phyloP scores from a whole-genome alignment of 495 filamentous ascomycete species.

The Aspergillus steynii region DNA sequence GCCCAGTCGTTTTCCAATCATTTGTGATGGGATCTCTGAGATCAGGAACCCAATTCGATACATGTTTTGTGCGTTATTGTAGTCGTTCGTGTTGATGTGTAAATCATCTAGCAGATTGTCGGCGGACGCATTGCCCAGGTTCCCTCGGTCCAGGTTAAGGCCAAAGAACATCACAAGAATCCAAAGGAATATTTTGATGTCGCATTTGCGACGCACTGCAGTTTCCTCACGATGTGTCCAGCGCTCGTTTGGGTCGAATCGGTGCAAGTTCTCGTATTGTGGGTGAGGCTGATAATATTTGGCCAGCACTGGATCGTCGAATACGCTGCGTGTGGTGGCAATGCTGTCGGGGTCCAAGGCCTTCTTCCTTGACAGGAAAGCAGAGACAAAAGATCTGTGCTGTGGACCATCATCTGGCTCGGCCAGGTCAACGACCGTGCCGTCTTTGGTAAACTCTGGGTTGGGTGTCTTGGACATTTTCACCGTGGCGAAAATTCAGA shows the following conservation, averaged over 20 bases:
- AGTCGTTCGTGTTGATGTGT: conserved; percentile 63
- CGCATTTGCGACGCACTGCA: conserved; percentile 31
- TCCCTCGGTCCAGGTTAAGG: conserved; percentile 72
- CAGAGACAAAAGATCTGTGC: conserved; percentile 13
- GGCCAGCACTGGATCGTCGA: conserved; percentile 46
- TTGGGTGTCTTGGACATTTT: conserved; percentile 4
- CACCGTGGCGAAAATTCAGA: background rate
- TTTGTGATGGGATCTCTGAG: conserved; percentile 63
- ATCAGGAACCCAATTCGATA: conserved; percentile 34
- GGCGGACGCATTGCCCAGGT: conserved; percentile 61
- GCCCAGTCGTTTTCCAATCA: conserved; percentile 59
- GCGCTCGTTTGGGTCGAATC: conserved; percentile 49
- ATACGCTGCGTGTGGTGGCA: conserved; percentile 53
- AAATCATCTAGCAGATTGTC: conserved; percentile 61
- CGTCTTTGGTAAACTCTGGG: conserved; percentile 12
- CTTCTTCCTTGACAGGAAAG: conserved; percentile 12
- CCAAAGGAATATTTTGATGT: conserved; percentile 51
- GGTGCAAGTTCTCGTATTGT: conserved; percentile 52
- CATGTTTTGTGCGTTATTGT: conserved; percentile 57
- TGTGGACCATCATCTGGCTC: conserved; percentile 14
- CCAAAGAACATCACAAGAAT: conserved; percentile 78
- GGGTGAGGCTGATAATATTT: conserved; percentile 48
- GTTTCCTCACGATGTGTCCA: conserved; percentile 52
- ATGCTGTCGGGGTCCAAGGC: conserved; percentile 47
- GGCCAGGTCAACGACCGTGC: conserved; percentile 7